These are phyloP conservation scores for Cladophialophora bantiana DNA, from an alignment of 2,329 filamentous ascomycete species.

Conservation along the genomic window DNA sequence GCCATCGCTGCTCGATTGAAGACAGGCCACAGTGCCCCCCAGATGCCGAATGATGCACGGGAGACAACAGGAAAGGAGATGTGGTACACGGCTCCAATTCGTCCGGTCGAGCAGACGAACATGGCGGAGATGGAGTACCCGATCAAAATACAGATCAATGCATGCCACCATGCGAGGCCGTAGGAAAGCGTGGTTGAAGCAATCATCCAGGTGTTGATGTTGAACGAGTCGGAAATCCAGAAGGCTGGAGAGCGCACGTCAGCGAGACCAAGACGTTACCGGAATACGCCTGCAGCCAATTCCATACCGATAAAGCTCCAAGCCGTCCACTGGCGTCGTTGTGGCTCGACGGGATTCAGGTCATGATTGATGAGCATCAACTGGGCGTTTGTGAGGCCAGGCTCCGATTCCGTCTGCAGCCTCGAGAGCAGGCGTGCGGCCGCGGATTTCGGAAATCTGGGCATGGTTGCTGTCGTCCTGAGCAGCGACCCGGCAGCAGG, in stretches of 20 bases:
- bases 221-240: slow-evolving; percentile 52
- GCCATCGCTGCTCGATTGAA: slow-evolving; percentile 75
- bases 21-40: slow-evolving; percentile 78
- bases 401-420: slow-evolving; percentile 75
- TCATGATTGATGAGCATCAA: slow-evolving; percentile 59
- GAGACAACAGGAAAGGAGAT: slow-evolving; percentile 54
- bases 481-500: background rate
- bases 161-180: slow-evolving; percentile 53
- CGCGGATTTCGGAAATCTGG: slow-evolving; percentile 15
- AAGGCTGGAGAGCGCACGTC: slow-evolving; percentile 62
- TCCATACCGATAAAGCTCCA: slow-evolving; percentile 46
- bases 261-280: slow-evolving; percentile 55
- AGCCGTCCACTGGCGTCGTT: slow-evolving; percentile 48
- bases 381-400: slow-evolving; percentile 67
- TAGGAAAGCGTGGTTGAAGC: slow-evolving; percentile 48
- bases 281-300: slow-evolving; percentile 68
- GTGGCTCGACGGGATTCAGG: slow-evolving; percentile 50
- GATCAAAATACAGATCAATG: slow-evolving; percentile 47
- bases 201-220: slow-evolving; percentile 49
- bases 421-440: slow-evolving; percentile 50
- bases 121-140: slow-evolving; percentile 49
- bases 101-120: slow-evolving; percentile 48
- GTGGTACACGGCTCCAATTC: slow-evolving; percentile 52
- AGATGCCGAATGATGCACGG: slow-evolving; percentile 47
- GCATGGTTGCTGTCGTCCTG: background rate